phyloP scores from a whole-genome alignment of 768 basidiomycete genomes.

The Leccinum truebloodii region DNA sequence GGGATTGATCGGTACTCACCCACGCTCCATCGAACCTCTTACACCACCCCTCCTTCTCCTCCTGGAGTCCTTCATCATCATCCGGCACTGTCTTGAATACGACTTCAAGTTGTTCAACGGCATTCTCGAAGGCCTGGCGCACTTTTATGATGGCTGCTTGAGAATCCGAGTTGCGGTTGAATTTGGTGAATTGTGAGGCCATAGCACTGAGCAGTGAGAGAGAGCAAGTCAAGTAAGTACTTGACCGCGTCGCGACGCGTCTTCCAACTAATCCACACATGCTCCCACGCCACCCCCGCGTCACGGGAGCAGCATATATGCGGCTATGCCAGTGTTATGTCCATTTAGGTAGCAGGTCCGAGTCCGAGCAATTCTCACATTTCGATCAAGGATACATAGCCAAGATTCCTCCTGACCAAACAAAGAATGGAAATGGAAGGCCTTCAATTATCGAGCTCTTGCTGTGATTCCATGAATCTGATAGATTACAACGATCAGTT shows the following conservation, averaged over 20 bases:
- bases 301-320: too few relatives aligned
- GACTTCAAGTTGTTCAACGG: not conserved
- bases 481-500: not conserved
- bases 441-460: not conserved
- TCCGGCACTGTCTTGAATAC: not conserved
- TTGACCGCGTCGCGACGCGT: not conserved
- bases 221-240: too few relatives aligned
- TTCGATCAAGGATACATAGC: too few relatives aligned
- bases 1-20: not conserved
- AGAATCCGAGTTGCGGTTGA: not conserved
- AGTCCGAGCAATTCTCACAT: not conserved
- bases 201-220: not conserved
- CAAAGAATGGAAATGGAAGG: too few relatives aligned
- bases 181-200: not conserved
- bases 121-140: not conserved
- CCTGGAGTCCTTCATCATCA: not conserved
- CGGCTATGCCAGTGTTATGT: not conserved
- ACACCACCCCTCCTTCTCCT: not conserved
- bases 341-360: not conserved
- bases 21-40: not conserved
- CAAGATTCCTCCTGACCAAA: too few relatives aligned
- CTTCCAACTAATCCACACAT: too few relatives aligned
- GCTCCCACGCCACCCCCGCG: too few relatives aligned
- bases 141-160: not conserved
- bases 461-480: not conserved